Conservation (phyloP, 805 yeast species). For the Wickerhamiella bombiphila region DNA sequence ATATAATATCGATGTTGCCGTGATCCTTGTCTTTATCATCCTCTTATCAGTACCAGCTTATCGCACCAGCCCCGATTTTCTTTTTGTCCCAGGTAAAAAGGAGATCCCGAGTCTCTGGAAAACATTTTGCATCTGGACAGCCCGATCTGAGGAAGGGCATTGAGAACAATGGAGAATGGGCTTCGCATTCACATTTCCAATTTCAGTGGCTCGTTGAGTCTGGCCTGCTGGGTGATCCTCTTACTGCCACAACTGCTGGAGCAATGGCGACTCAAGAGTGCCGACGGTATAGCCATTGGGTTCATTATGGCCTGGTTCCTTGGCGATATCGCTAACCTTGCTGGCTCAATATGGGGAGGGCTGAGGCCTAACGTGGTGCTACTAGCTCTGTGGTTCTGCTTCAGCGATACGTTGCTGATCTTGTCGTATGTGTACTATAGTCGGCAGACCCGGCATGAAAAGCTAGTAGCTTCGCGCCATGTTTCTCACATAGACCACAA, state of each 20-base stretch:
- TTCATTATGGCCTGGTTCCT: slow-evolving; percentile 55
- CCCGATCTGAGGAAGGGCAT: no score
- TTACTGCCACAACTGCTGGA: slow-evolving; percentile 66
- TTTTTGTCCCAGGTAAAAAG: no score
- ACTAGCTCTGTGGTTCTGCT: slow-evolving; percentile 62
- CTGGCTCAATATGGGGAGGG: slow-evolving; percentile 57
- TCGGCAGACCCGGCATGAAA: slow-evolving; percentile 4
- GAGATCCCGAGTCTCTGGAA: neutral
- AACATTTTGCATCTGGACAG: no score
- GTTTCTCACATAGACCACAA: no score
- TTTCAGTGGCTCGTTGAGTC: slow-evolving; percentile 50
- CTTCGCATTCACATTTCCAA: slow-evolving; percentile 30
- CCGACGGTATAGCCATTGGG: slow-evolving; percentile 61
- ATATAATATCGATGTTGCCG: no score
- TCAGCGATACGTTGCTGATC: slow-evolving; percentile 51
- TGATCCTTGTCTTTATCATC: no score
- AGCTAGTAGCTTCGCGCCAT: neutral
- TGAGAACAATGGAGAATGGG: neutral
- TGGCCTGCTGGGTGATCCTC: slow-evolving; percentile 69
- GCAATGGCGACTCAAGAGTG: slow-evolving; percentile 58
- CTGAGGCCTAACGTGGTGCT: slow-evolving; percentile 55
- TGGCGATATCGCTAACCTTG: slow-evolving; percentile 55
- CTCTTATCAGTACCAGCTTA: no score
- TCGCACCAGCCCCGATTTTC: no score
- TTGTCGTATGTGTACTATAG: slow-evolving; percentile 43